These are phyloP conservation scores for Amaranthus tricolor DNA, from an alignment of 179 eudicot genomes.

Conservation along the genomic window DNA sequence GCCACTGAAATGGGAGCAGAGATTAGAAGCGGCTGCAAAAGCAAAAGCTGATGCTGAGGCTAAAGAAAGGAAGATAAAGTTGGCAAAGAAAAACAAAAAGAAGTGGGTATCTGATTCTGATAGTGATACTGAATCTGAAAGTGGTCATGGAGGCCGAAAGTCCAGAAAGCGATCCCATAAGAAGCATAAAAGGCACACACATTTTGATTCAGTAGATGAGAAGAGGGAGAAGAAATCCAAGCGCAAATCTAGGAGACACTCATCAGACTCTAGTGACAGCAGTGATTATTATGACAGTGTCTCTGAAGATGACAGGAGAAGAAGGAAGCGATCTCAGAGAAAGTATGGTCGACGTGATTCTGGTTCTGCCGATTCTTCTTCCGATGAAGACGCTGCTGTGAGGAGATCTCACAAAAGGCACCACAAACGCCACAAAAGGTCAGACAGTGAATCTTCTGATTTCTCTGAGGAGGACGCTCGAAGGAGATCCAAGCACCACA, in stretches of 20 bases:
- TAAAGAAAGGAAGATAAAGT: constrained; percentile 53
- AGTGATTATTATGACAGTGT: constrained; percentile 47
- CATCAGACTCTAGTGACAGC: constrained; percentile 42
- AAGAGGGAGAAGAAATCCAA: constrained; percentile 56
- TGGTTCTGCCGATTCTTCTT: constrained; percentile 33
- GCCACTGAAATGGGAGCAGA: constrained; percentile 91
- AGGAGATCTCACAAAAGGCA: constrained; percentile 39
- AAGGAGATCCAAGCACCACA: constrained; percentile 37
- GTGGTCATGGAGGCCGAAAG: constrained; percentile 43
- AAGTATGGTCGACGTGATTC: constrained; percentile 36
- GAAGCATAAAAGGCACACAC: constrained; percentile 57
- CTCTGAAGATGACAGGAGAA: constrained; percentile 48
- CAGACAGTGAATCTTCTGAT: constrained; percentile 23
- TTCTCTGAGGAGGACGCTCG: constrained; percentile 20
- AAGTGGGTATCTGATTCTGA: constrained; percentile 50
- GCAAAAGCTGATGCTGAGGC: constrained; percentile 79
- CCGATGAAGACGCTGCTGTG: constrained; percentile 38
- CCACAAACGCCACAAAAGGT: constrained; percentile 37
- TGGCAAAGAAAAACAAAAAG: constrained; percentile 55
- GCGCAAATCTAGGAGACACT: constrained; percentile 50
- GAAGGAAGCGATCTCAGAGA: constrained; percentile 37
- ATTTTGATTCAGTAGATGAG: constrained; percentile 45
- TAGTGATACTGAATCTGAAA: constrained; percentile 43
- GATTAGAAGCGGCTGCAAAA: constrained; percentile 75
- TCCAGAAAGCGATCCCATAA: constrained; percentile 53